Percentiles rank a stretch among this genome's conserved stretches.
Evolutionary conservation across 805 yeast species (phyloP).

Genomic region (Yarrowia porcina): DNA sequence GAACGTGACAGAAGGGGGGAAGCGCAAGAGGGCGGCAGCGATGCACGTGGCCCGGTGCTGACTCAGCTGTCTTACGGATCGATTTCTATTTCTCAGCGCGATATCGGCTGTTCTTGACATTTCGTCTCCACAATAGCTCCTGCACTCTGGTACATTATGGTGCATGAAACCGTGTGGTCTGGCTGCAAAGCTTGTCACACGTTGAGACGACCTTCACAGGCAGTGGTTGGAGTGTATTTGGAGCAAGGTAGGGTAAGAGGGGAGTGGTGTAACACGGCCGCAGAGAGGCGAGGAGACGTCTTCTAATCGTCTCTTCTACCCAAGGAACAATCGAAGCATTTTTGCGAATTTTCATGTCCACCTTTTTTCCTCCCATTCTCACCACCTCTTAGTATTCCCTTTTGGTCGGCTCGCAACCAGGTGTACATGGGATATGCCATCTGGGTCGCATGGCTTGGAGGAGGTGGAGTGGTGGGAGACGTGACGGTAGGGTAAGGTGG

Average conservation of each 20-base stretch:
- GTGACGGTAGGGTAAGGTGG: not conserved
- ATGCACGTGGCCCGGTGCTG: too few relatives aligned
- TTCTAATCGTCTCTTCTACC: too few relatives aligned
- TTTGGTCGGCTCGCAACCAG: not conserved
- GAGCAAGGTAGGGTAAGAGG: not conserved
- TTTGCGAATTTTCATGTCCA: too few relatives aligned
- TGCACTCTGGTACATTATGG: conserved; percentile 3
- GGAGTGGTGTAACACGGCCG: too few relatives aligned
- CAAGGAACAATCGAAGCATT: too few relatives aligned
- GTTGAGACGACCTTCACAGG: not conserved
- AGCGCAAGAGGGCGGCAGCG: not conserved
- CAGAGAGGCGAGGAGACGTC: too few relatives aligned
- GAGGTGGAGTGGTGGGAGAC: not conserved
- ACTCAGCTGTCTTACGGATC: too few relatives aligned
- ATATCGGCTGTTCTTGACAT: too few relatives aligned
- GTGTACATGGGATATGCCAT: conserved; percentile 10
- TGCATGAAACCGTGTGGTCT: conserved; percentile 2
- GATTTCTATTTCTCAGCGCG: too few relatives aligned
- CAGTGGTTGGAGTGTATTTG: conserved; percentile 13
- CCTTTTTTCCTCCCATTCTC: not conserved
- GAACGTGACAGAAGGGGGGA: conserved; percentile 11
- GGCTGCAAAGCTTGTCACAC: conserved; percentile 23
- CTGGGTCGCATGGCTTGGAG: not conserved
- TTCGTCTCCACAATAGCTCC: too few relatives aligned
- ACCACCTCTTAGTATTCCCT: not conserved